These are phyloP conservation scores for Sedum album DNA, from an alignment of 164 flowering plant genomes.

Conservation along the genomic window DNA sequence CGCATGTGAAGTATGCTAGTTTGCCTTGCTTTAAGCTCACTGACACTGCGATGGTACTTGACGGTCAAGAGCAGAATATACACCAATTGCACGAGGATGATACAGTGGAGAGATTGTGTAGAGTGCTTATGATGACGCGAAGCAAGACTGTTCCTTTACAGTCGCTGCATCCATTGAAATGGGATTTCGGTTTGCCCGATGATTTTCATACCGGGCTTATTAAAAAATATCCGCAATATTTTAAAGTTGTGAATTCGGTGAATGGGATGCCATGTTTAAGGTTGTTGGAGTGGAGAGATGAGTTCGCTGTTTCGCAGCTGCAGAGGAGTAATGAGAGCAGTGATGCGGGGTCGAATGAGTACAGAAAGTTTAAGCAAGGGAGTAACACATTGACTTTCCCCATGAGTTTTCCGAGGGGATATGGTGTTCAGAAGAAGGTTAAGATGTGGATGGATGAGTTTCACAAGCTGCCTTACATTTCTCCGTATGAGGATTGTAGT, in stretches of 20 bases:
- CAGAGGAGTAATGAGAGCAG: conserved; percentile 46
- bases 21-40: conserved; percentile 24
- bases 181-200: conserved; percentile 87
- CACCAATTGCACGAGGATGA: conserved; percentile 30
- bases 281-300: conserved; percentile 55
- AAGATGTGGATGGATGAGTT: conserved; percentile 94
- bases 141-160: conserved; percentile 38
- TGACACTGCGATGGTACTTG: conserved; percentile 37
- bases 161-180: conserved; percentile 50
- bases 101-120: conserved; percentile 49
- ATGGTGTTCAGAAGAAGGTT: conserved; percentile 82
- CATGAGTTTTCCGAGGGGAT: conserved; percentile 81
- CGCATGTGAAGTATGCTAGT: conserved; percentile 10
- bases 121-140: conserved; percentile 67
- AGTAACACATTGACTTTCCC: conserved; percentile 52
- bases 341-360: conserved; percentile 39
- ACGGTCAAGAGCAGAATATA: conserved; percentile 37
- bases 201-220: conserved; percentile 40
- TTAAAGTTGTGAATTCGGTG: conserved; percentile 38
- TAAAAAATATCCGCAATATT: conserved; percentile 50
- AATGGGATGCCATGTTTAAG: conserved; percentile 50
- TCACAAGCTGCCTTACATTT: conserved; percentile 84
- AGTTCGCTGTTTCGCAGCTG: conserved; percentile 64
- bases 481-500: conserved; percentile 77
- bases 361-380: conserved; percentile 56